Conservation (phyloP, 495 filamentous ascomycete species). For the Hypoxylon trugodes region DNA sequence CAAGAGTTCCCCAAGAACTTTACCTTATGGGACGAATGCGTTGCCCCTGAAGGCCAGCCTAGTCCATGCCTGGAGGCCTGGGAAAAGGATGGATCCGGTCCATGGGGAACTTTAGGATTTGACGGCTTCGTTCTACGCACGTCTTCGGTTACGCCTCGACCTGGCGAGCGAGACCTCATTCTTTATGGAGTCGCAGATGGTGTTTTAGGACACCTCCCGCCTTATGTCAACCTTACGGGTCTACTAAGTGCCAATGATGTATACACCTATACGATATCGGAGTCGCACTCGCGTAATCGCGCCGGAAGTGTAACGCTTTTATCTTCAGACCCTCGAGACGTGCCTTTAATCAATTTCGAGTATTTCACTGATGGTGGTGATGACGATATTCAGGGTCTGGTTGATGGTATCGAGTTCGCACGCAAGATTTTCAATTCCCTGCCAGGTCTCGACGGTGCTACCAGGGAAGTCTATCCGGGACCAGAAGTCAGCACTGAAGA, state of each 20-base stretch:
- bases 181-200: constrained; percentile 61
- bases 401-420: constrained; percentile 55
- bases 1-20: constrained; percentile 55
- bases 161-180: constrained; percentile 60
- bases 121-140: constrained; percentile 57
- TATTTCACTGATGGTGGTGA: constrained; percentile 57
- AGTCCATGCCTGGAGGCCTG: constrained; percentile 63
- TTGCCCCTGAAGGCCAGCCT: constrained; percentile 47
- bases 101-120: constrained; percentile 60
- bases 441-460: constrained; percentile 50
- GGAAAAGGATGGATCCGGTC: constrained; percentile 47
- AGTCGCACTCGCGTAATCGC: constrained; percentile 60
- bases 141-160: constrained; percentile 47
- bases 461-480: constrained; percentile 61
- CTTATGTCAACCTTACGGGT: constrained; percentile 45
- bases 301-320: constrained; percentile 61
- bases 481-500: constrained; percentile 48
- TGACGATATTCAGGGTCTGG: constrained; percentile 51
- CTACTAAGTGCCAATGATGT: constrained; percentile 43
- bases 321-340: constrained; percentile 62
- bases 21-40: constrained; percentile 56
- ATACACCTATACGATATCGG: constrained; percentile 61
- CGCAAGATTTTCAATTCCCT: constrained; percentile 53
- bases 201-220: constrained; percentile 63
- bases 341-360: constrained; percentile 63